Evolutionary conservation across 441 rosid species (phyloP).

Genomic region (Gossypium davidsonii): DNA sequence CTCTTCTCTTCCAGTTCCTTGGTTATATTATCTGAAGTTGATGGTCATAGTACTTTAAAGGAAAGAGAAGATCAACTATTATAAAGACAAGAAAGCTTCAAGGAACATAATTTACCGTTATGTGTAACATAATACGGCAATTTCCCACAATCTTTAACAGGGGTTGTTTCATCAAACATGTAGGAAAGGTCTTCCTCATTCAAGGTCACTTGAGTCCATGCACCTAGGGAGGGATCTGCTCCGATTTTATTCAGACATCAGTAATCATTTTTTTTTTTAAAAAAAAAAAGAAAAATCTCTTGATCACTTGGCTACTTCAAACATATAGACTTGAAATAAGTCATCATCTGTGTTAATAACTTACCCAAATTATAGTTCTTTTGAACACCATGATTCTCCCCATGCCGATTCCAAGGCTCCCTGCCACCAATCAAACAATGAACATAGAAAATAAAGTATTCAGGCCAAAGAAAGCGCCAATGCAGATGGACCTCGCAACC

Average conservation of each 20-base stretch:
- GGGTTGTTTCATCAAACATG: slow-evolving; percentile 64
- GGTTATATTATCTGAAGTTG: slow-evolving; percentile 24
- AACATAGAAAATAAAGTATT: neutral
- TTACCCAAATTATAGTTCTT: slow-evolving; percentile 44
- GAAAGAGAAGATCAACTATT: slow-evolving; percentile 6
- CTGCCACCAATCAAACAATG: slow-evolving; percentile 24
- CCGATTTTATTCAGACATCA: neutral
- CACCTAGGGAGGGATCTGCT: slow-evolving; percentile 6
- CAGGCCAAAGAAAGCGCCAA: neutral
- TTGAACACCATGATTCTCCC: slow-evolving; percentile 27
- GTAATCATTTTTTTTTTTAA: neutral
- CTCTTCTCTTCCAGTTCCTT: slow-evolving; percentile 37
- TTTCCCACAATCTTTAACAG: slow-evolving; percentile 72
- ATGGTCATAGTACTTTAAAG: slow-evolving; percentile 23
- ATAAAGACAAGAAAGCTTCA: neutral
- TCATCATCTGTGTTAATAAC: slow-evolving; percentile 5
- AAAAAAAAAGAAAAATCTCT: neutral
- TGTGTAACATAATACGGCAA: slow-evolving; percentile 43
- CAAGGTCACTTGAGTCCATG: slow-evolving; percentile 36
- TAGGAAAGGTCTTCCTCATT: slow-evolving; percentile 54
- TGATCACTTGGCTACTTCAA: neutral
- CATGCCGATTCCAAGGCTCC: slow-evolving; percentile 48
- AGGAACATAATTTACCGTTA: slow-evolving; percentile 24
- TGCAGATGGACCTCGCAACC: neutral
- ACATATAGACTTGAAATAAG: neutral